Evolutionary conservation across 1,284 basidiomycete species (phyloP).

Genomic region (Sphaerobolus stellatus): DNA sequence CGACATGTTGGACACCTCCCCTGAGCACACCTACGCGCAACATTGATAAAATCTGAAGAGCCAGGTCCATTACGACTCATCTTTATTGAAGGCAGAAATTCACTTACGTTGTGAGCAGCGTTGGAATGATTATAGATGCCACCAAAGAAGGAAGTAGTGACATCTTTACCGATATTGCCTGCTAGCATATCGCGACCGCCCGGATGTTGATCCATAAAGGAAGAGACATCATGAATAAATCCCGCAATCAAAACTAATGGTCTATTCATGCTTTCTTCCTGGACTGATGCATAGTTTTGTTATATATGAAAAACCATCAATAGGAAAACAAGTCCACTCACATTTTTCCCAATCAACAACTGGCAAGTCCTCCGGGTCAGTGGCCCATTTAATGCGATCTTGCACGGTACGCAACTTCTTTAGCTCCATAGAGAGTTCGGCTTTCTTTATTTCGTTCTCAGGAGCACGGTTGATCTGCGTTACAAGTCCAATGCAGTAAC

Average conservation of each 20-base stretch:
- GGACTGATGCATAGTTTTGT: conserved; percentile 46
- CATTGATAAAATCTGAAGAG: no score
- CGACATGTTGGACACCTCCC: no score
- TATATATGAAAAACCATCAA: not conserved
- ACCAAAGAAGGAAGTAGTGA: conserved; percentile 90
- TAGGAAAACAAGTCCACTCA: conserved; percentile 39
- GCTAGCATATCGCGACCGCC: conserved; percentile 75
- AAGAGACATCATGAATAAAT: conserved; percentile 86
- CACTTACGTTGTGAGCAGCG: conserved; percentile 78
- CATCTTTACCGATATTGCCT: conserved; percentile 77
- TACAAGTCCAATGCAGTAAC: conserved; percentile 69
- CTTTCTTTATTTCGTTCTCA: conserved; percentile 90
- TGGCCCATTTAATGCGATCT: conserved; percentile 76
- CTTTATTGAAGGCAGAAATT: not conserved
- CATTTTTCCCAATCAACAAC: conserved; percentile 86
- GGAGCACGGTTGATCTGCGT: conserved; percentile 89
- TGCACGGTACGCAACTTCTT: conserved; percentile 76
- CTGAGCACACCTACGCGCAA: no score
- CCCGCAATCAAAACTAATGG: conserved; percentile 82
- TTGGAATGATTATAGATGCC: conserved; percentile 94
- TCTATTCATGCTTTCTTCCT: conserved; percentile 72
- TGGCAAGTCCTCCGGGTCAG: conserved; percentile 69
- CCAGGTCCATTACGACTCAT: no score
- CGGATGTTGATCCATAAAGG: conserved; percentile 88
- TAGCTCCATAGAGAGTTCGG: conserved; percentile 89